phyloP scores from a whole-genome alignment of 495 filamentous ascomycete species.

The Schizothecium vesticola region DNA sequence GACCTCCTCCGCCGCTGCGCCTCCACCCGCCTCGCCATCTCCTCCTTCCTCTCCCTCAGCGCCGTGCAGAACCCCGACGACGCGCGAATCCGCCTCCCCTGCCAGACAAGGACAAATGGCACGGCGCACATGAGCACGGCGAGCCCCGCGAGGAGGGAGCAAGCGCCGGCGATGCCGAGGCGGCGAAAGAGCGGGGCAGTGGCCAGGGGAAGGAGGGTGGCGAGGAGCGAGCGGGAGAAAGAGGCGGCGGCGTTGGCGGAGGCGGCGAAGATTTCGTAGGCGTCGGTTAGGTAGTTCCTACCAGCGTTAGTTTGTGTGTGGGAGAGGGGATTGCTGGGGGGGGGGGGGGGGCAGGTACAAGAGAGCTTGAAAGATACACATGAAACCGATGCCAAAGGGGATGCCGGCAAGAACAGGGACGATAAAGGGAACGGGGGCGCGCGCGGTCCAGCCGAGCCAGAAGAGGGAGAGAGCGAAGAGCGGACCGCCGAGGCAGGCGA shows the following conservation, averaged over 20 bases:
- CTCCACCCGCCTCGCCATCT: constrained; percentile 31
- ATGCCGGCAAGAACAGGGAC: constrained; percentile 60
- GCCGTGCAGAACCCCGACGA: constrained; percentile 35
- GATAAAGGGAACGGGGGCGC: constrained; percentile 52
- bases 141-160: constrained; percentile 35
- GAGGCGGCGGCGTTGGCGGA: constrained; percentile 62
- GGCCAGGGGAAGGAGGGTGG: constrained; percentile 53
- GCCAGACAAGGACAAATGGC: constrained; percentile 39
- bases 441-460: constrained; percentile 68
- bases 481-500: constrained; percentile 62
- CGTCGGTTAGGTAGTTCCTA: constrained; percentile 73
- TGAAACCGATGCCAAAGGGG: constrained; percentile 65
- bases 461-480: constrained; percentile 58
- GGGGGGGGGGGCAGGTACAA: constrained; percentile 59
- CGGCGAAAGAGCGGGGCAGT: constrained; percentile 35
- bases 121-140: constrained; percentile 35
- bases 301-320: background rate
- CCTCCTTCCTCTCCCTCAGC: constrained; percentile 30
- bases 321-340: constrained; percentile 16
- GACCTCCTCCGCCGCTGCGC: constrained; percentile 17
- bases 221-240: constrained; percentile 55
- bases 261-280: constrained; percentile 69
- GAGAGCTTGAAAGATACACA: constrained; percentile 46
- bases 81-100: constrained; percentile 34
- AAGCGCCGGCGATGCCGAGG: constrained; percentile 34